Base-by-base conservation (phyloP, 2,329 filamentous ascomycete genomes). In the Paramyrothecium sp. region DNA sequence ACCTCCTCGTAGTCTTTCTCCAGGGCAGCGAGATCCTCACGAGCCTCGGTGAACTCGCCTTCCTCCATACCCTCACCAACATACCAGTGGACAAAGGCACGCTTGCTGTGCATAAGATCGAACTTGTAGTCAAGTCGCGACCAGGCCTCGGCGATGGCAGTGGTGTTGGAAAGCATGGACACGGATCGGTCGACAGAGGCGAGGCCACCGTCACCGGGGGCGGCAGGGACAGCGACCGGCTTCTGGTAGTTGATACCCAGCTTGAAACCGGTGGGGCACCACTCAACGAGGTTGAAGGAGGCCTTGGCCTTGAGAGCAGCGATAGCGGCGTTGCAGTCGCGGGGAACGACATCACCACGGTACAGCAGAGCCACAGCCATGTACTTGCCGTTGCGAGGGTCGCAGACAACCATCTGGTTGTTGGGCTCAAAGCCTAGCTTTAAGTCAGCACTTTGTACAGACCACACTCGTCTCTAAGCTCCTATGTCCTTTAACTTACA, bases 21-120 rank as follows among this genome's bases (percentile, higher is more conserved):
- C 34, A 95, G 81, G 51, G 91, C 91, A 61, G 91, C 91, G 60
- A 95, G 81, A 73, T 95, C 91, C 79, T 95, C 91, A 66, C 91
- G 88, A 60, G 91, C 91, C 77, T 95, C 91, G 61, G 88, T 90
- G 80, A 95, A 95, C 76, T 95, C 91, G 68, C 91, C 91, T 75
- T 95, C 91, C 80, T 95, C 91, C 91, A 95, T 95, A 78, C 91
- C 91, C 79, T 95, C 91, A 64, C 91, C 91, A 55, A 95, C 91
- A 65, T 90, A 90, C 88, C 88, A 90, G 78, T 90, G 87, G 50
- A 90, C 87, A 67, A 90, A 90, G 59, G 88, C 87, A 64, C 88
- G 87, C 83, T 90, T 90, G 78, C 83, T 87, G 82, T 90, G 89
- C 88, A 90, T 90, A 67, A 90, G 87, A 67, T 90, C 87, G 75